phyloP scores from a whole-genome alignment of 75 land plant species.

The Cunninghamia lanceolata region DNA sequence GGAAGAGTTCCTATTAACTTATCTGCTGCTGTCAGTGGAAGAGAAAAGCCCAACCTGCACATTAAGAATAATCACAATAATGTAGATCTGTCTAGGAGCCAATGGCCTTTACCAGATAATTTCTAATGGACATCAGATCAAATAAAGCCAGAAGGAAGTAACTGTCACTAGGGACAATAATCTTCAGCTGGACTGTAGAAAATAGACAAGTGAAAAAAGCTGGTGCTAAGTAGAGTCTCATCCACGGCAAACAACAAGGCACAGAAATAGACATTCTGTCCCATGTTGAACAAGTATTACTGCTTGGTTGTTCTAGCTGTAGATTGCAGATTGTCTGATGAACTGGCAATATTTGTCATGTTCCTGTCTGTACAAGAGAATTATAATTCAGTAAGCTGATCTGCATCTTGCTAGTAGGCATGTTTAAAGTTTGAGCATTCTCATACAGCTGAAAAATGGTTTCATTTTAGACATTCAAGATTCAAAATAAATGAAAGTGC shows the following conservation, averaged over 20 bases:
- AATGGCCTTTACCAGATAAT: not conserved
- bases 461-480: not conserved
- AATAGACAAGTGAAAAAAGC: not conserved
- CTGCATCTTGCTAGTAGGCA: not conserved
- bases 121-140: not conserved
- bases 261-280: not conserved
- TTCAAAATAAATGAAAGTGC: too few species aligned
- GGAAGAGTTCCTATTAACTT: slow-evolving; percentile 5
- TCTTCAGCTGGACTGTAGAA: not conserved
- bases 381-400: slow-evolving; percentile 1
- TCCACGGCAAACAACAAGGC: not conserved
- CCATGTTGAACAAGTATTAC: not conserved
- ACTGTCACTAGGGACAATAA: not conserved
- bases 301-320: not conserved
- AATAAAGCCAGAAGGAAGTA: not conserved
- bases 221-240: not conserved
- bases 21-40: not conserved
- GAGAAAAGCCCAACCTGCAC: not conserved
- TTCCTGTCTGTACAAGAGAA: not conserved
- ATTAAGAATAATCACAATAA: not conserved
- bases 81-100: not conserved
- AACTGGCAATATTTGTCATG: not conserved
- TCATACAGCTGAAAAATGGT: not conserved
- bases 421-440: not conserved
- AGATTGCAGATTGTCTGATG: not conserved